phyloP scores from a whole-genome alignment of 108 stramenopile genomes.

The Licmophora abbreviata region DNA sequence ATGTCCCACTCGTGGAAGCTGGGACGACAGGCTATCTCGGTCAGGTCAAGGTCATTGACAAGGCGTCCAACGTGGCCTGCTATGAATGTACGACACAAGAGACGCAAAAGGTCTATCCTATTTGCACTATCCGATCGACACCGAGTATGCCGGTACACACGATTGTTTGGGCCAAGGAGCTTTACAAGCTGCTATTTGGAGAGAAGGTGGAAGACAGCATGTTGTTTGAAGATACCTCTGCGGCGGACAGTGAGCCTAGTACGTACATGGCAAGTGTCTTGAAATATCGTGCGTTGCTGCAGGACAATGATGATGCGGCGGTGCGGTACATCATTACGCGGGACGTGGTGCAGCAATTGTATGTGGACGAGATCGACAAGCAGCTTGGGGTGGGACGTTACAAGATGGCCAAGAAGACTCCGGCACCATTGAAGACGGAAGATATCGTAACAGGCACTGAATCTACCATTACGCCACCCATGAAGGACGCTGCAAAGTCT shows the following conservation, averaged over 20 bases:
- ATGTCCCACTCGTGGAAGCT: slow-evolving; percentile 91
- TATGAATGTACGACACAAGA: slow-evolving; percentile 97
- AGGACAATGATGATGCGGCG: slow-evolving; percentile 4
- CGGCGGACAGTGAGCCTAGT: slow-evolving; percentile 32
- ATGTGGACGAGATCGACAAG: slow-evolving; percentile 65
- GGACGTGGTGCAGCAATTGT: slow-evolving; percentile 35
- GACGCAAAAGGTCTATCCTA: slow-evolving; percentile 95
- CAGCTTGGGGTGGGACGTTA: slow-evolving; percentile 85
- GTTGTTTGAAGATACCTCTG: slow-evolving; percentile 62
- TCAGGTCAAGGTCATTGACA: slow-evolving; percentile 91
- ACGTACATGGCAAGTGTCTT: slow-evolving; percentile 67
- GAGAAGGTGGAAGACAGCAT: slow-evolving; percentile 75
- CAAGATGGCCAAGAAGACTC: slow-evolving; percentile 77
- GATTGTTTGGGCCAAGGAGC: slow-evolving; percentile 99
- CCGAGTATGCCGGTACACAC: slow-evolving; percentile 98
- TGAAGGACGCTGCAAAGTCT: slow-evolving; percentile 20
- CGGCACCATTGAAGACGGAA: slow-evolving; percentile 32
- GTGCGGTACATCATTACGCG: slow-evolving; percentile 4
- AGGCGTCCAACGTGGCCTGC: slow-evolving; percentile 78
- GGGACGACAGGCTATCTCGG: slow-evolving; percentile 98
- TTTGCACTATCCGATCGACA: slow-evolving; percentile 98
- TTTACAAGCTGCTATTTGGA: slow-evolving; percentile 93
- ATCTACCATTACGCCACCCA: not conserved
- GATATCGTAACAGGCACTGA: slow-evolving; percentile 9
- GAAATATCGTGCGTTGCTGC: slow-evolving; percentile 28